Base-by-base conservation (phyloP, 106 monocot genomes). In the Gastrodia elata region DNA sequence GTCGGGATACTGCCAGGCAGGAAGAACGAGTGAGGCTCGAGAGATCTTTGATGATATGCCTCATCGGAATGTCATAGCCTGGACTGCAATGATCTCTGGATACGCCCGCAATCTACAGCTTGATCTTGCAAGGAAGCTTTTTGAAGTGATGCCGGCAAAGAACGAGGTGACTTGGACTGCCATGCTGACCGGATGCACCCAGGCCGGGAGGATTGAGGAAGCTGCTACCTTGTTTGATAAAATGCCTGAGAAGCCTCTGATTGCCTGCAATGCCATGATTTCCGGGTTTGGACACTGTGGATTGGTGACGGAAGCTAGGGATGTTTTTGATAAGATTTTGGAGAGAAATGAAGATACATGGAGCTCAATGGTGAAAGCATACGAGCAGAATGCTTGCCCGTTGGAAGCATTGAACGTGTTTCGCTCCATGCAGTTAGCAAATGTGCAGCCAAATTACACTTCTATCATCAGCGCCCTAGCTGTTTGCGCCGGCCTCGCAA, bases 131-230 rank as follows among this genome's bases (percentile, higher is more conserved):
- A 74, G 94, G 65, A 86, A 94, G 71, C 82, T 94, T 57, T 94
- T 94, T 49, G 94, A 94, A 79, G 91, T 91, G 24, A 94, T 94
- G 91, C 94, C 94, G 0, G 83, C 88, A 76, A 84, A 80, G 76
- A 94, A 94, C 39, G 94, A 94, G 75, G 75, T 94, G 8, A 82
- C 94, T 4, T 94, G 94, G 91, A 94, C 94, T 9, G 91, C 91
- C 8, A 91, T 94, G 86, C 40, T 94, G 15, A 86, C 84, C 25
- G 94, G 91, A 20, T 94, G 88, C 65, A 77, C 84, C 11, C 91
- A 88, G 22, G 71, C 73, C 5, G 91, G 86, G 0, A 82, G 80
- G 22, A 57, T 72, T 3, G 74, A 72, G 16, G 84, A 88, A 52
- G 94, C 94, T 0, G 61, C 65, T 34, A 80, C 84, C 28, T 69